A percentile compares a stretch with the other conserved stretches of the same genome.
Conservation (phyloP, 2,329 filamentous ascomycete genomes). For the Pleomassaria siparia region DNA sequence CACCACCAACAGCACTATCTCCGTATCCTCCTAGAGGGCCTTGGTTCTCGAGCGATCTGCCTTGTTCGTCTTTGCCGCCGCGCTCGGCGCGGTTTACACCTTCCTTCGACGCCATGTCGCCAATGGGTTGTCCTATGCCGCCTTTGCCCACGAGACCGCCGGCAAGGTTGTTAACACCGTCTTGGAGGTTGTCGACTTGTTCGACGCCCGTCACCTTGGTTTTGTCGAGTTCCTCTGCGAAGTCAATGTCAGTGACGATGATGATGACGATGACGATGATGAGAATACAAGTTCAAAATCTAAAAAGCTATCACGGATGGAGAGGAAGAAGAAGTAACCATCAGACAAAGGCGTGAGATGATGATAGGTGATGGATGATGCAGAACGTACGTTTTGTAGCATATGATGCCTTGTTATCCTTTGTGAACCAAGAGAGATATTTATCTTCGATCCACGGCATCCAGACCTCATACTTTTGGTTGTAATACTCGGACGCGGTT, state of each 20-base stretch:
- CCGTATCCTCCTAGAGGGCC: slow-evolving; percentile 39
- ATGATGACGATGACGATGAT: too few species aligned
- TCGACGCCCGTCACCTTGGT: slow-evolving; percentile 69
- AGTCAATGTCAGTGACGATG: neutral
- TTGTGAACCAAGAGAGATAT: slow-evolving; percentile 72
- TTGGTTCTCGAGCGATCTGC: slow-evolving; percentile 46
- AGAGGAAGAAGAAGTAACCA: neutral
- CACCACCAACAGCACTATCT: slow-evolving; percentile 31
- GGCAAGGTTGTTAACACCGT: slow-evolving; percentile 64
- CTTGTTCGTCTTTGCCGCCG: slow-evolving; percentile 63
- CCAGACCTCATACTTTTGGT: slow-evolving; percentile 73
- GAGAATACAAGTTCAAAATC: too few species aligned
- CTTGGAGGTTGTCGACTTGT: slow-evolving; percentile 69
- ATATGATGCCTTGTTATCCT: slow-evolving; percentile 76
- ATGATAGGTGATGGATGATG: neutral
- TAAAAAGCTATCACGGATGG: too few species aligned
- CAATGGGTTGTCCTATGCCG: slow-evolving; percentile 65
- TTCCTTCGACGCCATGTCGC: slow-evolving; percentile 64
- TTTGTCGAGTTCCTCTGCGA: slow-evolving; percentile 65
- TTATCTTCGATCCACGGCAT: slow-evolving; percentile 75
- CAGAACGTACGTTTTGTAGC: slow-evolving; percentile 62
- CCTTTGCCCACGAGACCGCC: slow-evolving; percentile 68
- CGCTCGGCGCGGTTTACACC: slow-evolving; percentile 67
- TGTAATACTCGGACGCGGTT: slow-evolving; percentile 57
- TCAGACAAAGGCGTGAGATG: neutral